Evolutionary conservation across 1,139 yeast genomes (phyloP).

Genomic region (Geotrichum restrictum): DNA sequence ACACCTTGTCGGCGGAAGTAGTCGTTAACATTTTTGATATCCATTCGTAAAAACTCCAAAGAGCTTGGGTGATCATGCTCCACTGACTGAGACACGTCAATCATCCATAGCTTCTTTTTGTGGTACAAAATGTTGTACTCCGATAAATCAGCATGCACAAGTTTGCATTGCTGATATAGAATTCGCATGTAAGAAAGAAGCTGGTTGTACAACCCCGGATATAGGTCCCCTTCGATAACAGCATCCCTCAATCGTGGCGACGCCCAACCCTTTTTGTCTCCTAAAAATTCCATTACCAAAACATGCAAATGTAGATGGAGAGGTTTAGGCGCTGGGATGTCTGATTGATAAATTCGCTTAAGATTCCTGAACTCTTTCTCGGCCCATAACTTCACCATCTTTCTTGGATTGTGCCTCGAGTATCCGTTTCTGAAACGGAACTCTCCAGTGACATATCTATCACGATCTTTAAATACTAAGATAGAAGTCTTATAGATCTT

Average conservation of each 20-base stretch:
- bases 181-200: slow-evolving; percentile 81
- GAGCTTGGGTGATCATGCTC: slow-evolving; percentile 99
- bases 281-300: slow-evolving; percentile 89
- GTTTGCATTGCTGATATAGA: slow-evolving; percentile 79
- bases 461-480: slow-evolving; percentile 91
- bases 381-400: slow-evolving; percentile 98
- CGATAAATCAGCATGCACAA: slow-evolving; percentile 95
- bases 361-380: slow-evolving; percentile 94
- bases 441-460: slow-evolving; percentile 94
- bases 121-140: slow-evolving; percentile 90
- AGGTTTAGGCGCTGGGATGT: slow-evolving; percentile 92
- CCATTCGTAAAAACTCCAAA: slow-evolving; percentile 91
- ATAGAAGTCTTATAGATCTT: slow-evolving; percentile 95
- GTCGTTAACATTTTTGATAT: slow-evolving; percentile 89
- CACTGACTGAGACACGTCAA: slow-evolving; percentile 96
- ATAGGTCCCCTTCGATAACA: slow-evolving; percentile 45
- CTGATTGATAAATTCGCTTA: slow-evolving; percentile 70
- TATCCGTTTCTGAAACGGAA: slow-evolving; percentile 83
- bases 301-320: slow-evolving; percentile 84
- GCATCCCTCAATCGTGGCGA: slow-evolving; percentile 86
- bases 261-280: slow-evolving; percentile 65
- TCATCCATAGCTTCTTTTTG: slow-evolving; percentile 71
- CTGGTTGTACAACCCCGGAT: slow-evolving; percentile 66
- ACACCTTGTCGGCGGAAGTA: slow-evolving; percentile 75
- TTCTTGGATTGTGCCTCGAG: slow-evolving; percentile 85